These are phyloP conservation scores for Eucalyptus sp. DNA, from an alignment of 345 rosid species.

Conservation along the genomic window DNA sequence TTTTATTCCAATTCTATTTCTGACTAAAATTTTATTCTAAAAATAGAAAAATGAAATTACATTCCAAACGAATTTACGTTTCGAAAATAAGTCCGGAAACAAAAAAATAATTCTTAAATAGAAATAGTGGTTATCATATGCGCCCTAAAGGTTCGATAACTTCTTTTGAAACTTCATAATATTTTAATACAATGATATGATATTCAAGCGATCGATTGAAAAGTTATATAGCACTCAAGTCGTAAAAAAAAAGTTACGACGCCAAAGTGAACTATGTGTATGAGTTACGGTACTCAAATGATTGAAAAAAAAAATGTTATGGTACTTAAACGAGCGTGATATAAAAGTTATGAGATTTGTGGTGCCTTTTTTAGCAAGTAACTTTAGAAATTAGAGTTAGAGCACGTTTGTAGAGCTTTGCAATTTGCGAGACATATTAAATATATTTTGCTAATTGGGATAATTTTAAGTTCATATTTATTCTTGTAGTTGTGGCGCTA, in stretches of 20 bases:
- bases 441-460: background rate
- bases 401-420: background rate
- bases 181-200: no score
- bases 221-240: no score
- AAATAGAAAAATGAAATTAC: no score
- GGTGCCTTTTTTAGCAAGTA: background rate
- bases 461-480: background rate
- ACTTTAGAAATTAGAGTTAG: background rate
- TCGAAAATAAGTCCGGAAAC: accelerated
- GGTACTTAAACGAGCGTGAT: no score
- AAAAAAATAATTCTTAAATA: accelerated
- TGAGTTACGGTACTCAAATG: no score
- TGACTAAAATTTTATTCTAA: no score
- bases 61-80: accelerated
- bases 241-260: no score
- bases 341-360: background rate
- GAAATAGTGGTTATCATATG: accelerated
- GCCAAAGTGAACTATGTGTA: accelerated
- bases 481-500: no score
- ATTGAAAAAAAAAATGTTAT: no score
- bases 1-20: no score
- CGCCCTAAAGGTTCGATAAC: accelerated
- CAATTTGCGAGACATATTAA: background rate
- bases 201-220: no score
- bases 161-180: no score